Evolutionary conservation across 2,329 filamentous ascomycete genomes (phyloP).

Genomic region (Ploettnerulaceae sp.): DNA sequence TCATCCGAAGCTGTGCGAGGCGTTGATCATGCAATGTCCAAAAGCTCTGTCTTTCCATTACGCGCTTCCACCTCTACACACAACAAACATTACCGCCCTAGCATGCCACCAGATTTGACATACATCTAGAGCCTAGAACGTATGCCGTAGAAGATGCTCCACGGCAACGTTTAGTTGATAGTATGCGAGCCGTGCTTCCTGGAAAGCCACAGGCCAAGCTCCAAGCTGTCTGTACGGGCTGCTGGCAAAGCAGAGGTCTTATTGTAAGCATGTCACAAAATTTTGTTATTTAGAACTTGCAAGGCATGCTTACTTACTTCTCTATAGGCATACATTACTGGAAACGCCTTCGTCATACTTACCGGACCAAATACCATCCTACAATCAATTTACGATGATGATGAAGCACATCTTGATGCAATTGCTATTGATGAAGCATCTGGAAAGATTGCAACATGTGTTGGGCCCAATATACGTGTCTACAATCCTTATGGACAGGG

Average conservation of each 20-base stretch:
- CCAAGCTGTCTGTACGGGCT: slow-evolving; percentile 69
- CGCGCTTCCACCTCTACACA: not conserved
- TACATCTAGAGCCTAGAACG: not conserved
- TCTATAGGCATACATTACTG: slow-evolving; percentile 77
- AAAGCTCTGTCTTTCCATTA: not conserved
- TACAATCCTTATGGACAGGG: slow-evolving; percentile 71
- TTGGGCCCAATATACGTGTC: slow-evolving; percentile 61
- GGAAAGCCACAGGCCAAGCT: slow-evolving; percentile 73
- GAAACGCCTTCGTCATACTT: slow-evolving; percentile 81
- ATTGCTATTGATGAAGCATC: slow-evolving; percentile 76
- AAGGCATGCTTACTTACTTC: slow-evolving; percentile 11
- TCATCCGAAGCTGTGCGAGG: not conserved
- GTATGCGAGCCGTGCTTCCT: slow-evolving; percentile 74
- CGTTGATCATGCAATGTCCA: not conserved
- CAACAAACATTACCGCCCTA: not conserved
- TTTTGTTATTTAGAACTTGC: not conserved
- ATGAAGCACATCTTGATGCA: slow-evolving; percentile 59
- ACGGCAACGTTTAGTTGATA: slow-evolving; percentile 33
- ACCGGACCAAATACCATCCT: slow-evolving; percentile 67
- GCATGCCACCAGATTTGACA: not conserved
- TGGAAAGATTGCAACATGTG: slow-evolving; percentile 79
- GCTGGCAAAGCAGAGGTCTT: slow-evolving; percentile 68
- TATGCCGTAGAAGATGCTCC: slow-evolving; percentile 2
- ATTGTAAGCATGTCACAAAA: slow-evolving; percentile 51
- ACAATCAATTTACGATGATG: slow-evolving; percentile 87